These are phyloP conservation scores for Globisporangium mamillatum DNA, from an alignment of 352 stramenopile species.

Conservation along the genomic window DNA sequence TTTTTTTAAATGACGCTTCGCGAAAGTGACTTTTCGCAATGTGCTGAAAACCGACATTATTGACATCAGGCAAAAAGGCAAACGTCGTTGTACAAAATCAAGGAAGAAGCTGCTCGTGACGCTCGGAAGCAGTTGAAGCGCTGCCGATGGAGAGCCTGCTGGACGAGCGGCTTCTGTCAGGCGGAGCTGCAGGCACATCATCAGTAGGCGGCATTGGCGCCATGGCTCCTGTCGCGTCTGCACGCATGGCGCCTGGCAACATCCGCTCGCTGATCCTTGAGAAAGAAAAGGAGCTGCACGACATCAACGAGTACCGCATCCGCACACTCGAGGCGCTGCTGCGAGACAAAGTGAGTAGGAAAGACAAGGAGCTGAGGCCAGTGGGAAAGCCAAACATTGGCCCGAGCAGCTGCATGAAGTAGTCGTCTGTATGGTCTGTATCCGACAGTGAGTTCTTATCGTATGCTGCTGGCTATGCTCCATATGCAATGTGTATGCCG, in stretches of 20 bases:
- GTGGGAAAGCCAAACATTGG: not conserved
- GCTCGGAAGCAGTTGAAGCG: not conserved
- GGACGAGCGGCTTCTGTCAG: constrained; percentile 13
- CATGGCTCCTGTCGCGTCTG: not conserved
- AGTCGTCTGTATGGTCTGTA: not conserved
- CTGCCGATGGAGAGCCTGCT: constrained; percentile 7
- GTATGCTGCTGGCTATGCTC: not conserved
- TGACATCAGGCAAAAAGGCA: not conserved
- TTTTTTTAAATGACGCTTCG: too few relatives aligned
- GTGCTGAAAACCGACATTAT: too few relatives aligned
- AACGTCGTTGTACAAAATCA: not conserved
- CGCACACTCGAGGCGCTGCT: constrained; percentile 72
- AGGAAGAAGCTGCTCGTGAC: not conserved
- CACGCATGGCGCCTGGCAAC: constrained; percentile 48
- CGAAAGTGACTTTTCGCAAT: too few relatives aligned
- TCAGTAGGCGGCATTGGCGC: constrained; percentile 11
- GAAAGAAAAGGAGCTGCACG: constrained; percentile 91
- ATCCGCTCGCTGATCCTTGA: constrained; percentile 87
- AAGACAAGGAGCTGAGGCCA: not conserved
- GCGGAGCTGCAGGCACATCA: not conserved
- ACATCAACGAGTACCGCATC: constrained; percentile 92
- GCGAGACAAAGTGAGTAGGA: constrained; percentile 56
- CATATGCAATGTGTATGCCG: not conserved
- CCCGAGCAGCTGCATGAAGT: not conserved
- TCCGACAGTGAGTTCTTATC: not conserved